Base-by-base conservation (phyloP, 345 rosid species). In the Salix arbutifolia region DNA sequence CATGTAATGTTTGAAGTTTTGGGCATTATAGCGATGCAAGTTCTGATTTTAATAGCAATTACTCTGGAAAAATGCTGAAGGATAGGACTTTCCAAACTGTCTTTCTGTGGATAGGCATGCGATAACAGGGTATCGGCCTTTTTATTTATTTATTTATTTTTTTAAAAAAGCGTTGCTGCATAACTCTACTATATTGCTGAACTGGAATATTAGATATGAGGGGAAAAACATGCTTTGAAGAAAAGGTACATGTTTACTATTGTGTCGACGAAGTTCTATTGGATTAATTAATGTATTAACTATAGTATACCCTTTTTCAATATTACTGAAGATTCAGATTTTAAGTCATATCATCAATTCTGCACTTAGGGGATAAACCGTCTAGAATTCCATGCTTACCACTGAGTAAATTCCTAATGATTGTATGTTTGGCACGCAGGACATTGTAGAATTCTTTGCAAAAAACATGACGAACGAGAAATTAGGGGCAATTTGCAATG, bases 401-500 rank as follows among this genome's bases (percentile, higher is more conserved):
- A 25, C 11, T 9, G 38, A 30, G 25, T 37, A 56, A n/a, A 67
- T 14, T 40, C 25, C 74, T 67, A 35, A 65, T 65, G 14, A 8
- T 38, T n/a, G 19, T 30, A 0, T 80, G 28, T 76, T 56, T 66
- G 19, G 33, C 79, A 42, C 83, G 71, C 90, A 91, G 97, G 98
- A 95, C 40, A 88, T 95, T 37, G 86, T 86, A 46, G 92, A 93
- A 0, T 93, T 91, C 83, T 95, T 95, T 83, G 90, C 81, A 1
- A 86, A 31, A 75, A 87, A 95, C 84, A 81, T 91, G 88, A 87
- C 82, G 58, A 90, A 90, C 62, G 99, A 95, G 86, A 83, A 70
- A 78, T 79, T 91, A 79, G 98, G 97, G 56, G 56, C 85, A 61
- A 91, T 93, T 73, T 91, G 97, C 87, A 91, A 93, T 18, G 94